Conservation (phyloP, 345 rosid genomes). For the Citrus inodora region DNA sequence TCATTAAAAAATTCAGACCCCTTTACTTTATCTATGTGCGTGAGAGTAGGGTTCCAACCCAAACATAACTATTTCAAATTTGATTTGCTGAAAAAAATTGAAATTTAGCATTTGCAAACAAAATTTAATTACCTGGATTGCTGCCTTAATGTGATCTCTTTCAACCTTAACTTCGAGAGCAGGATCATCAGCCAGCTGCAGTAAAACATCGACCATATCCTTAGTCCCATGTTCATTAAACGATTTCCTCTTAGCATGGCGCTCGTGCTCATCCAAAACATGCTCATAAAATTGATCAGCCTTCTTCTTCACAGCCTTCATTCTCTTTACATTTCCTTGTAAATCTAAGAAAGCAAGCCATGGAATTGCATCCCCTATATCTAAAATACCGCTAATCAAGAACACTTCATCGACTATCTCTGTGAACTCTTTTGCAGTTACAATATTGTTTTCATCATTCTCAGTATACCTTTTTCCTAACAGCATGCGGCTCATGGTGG, state of each 20-base stretch:
- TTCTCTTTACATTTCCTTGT: conserved; percentile 21
- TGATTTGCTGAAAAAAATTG: too few species aligned
- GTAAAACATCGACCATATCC: conserved; percentile 21
- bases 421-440: conserved; percentile 48
- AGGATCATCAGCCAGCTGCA: conserved; percentile 17
- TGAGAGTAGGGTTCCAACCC: too few species aligned
- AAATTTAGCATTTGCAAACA: too few species aligned
- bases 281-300: conserved; percentile 18
- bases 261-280: conserved; percentile 2
- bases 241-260: background rate
- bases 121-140: background rate
- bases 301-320: conserved; percentile 19
- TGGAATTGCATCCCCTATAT: too few species aligned
- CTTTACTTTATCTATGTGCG: too few species aligned
- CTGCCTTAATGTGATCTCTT: conserved; percentile 16
- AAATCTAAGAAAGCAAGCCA: conserved; percentile 14
- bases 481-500: conserved; percentile 54
- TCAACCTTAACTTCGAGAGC: conserved; percentile 17
- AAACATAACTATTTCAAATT: too few species aligned
- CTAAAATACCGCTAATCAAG: background rate
- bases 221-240: conserved; percentile 7
- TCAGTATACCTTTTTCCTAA: conserved; percentile 49
- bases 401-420: conserved; percentile 59
- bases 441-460: conserved; percentile 14
- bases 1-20: too few species aligned